Evolutionary conservation across 2,329 filamentous ascomycete genomes (phyloP).

Genomic region (Colletotrichum costaricense): DNA sequence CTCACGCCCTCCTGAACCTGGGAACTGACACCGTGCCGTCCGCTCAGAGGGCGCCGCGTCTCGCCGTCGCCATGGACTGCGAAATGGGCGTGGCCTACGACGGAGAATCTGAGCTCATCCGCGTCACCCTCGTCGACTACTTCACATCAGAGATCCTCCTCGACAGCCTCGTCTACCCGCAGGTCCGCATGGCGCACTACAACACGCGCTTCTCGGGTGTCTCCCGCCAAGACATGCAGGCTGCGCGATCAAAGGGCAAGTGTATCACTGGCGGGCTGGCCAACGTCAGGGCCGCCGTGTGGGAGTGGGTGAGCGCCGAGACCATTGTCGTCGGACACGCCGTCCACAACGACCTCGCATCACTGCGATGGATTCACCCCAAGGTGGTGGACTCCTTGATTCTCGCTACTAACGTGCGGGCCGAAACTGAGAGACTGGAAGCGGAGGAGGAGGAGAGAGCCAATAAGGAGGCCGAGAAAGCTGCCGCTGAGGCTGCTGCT

Average conservation of each 20-base stretch:
- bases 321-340: constrained; percentile 63
- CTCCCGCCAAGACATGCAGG: constrained; percentile 49
- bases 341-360: constrained; percentile 53
- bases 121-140: constrained; percentile 62
- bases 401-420: constrained; percentile 41
- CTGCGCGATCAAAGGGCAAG: constrained; percentile 43
- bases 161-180: constrained; percentile 61
- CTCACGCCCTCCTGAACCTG: constrained; percentile 3
- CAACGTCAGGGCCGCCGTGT: constrained; percentile 54
- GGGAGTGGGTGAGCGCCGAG: constrained; percentile 54
- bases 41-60: constrained; percentile 6
- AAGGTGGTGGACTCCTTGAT: constrained; percentile 58
- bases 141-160: constrained; percentile 60
- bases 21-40: background rate
- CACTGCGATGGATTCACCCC: constrained; percentile 60
- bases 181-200: constrained; percentile 57
- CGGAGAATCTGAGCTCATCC: constrained; percentile 63
- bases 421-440: constrained; percentile 26
- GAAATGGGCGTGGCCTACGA: constrained; percentile 62
- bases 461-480: constrained; percentile 9
- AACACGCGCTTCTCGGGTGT: constrained; percentile 65
- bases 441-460: constrained; percentile 32
- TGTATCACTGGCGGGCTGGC: constrained; percentile 53
- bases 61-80: constrained; percentile 61
- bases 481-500: too few relatives aligned